A percentile compares a stretch with the other conserved stretches of the same genome.
These are phyloP conservation scores for Ogataea trehalophila DNA, from an alignment of 805 yeast genomes.

Conservation along the genomic window DNA sequence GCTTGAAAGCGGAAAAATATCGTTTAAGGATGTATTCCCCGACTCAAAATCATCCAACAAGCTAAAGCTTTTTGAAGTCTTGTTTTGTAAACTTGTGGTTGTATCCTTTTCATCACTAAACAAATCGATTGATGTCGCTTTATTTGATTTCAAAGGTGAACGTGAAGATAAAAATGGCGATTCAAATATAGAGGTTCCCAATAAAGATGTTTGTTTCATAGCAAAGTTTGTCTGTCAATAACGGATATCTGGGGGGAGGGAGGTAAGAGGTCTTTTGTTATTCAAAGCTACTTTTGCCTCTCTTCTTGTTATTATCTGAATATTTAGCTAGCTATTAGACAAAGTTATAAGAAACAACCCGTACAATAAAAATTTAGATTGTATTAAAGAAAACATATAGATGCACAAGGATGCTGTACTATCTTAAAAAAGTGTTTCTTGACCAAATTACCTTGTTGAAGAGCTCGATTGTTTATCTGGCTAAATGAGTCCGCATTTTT, in stretches of 20 bases:
- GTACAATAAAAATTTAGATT: no score
- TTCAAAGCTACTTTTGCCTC: no score
- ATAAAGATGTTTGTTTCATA: constrained; percentile 12
- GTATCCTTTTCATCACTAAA: constrained; percentile 1
- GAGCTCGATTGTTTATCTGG: no score
- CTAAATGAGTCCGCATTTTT: no score
- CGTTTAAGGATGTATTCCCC: constrained; percentile 22
- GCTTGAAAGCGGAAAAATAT: constrained; percentile 6
- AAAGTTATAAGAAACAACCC: no score
- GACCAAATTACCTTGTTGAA: background rate
- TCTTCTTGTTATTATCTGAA: no score
- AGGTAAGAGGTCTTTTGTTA: no score
- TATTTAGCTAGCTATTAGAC: no score
- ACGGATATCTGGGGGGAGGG: no score
- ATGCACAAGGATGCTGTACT: no score
- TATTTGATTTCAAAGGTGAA: constrained; percentile 2
- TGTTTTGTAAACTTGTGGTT: constrained; percentile 1
- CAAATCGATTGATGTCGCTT: background rate
- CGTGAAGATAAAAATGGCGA: constrained; percentile 16
- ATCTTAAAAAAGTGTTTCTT: background rate
- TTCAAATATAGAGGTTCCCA: constrained; percentile 15
- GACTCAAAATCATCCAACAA: constrained; percentile 27
- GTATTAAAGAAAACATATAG: no score
- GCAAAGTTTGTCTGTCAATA: background rate
- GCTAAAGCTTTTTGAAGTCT: constrained; percentile 8